These are phyloP conservation scores for Phaeosphaeria sp. DNA, from an alignment of 2,329 filamentous ascomycete genomes.

Conservation along the genomic window DNA sequence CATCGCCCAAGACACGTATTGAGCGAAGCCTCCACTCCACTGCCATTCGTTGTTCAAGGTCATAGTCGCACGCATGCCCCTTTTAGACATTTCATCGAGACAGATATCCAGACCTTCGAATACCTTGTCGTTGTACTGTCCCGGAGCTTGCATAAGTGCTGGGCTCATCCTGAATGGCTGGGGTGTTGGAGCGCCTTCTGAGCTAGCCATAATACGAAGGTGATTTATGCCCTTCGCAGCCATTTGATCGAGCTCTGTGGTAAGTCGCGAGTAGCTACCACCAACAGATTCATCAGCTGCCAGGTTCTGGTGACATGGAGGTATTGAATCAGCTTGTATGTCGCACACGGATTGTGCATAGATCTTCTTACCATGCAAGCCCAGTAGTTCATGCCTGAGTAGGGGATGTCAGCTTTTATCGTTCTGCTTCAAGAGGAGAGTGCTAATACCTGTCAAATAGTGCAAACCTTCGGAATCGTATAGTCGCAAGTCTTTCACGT, in stretches of 20 bases:
- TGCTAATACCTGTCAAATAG: constrained; percentile 42
- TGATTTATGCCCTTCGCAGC: constrained; percentile 49
- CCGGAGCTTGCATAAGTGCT: constrained; percentile 44
- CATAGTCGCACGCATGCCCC: constrained; percentile 52
- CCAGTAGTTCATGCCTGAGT: constrained; percentile 49
- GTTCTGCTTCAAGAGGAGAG: background rate
- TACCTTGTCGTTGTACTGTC: constrained; percentile 49
- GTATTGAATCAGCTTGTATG: background rate
- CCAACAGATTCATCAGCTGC: constrained; percentile 44
- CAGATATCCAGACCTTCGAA: constrained; percentile 49
- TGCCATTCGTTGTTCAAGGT: constrained; percentile 51
- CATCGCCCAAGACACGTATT: constrained; percentile 49
- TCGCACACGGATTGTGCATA: background rate
- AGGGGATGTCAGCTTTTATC: background rate
- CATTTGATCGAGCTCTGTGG: constrained; percentile 51
- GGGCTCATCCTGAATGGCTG: constrained; percentile 52
- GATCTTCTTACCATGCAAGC: constrained; percentile 37
- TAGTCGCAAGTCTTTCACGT: constrained; percentile 43
- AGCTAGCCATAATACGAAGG: constrained; percentile 50
- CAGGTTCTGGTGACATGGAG: constrained; percentile 28
- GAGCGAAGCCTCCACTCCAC: constrained; percentile 49
- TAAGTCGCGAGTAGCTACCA: constrained; percentile 47
- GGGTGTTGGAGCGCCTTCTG: constrained; percentile 47
- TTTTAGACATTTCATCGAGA: constrained; percentile 48
- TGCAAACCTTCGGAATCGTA: constrained; percentile 44